These are phyloP conservation scores for Mycena pura DNA, from an alignment of 768 basidiomycete species.

Conservation along the genomic window DNA sequence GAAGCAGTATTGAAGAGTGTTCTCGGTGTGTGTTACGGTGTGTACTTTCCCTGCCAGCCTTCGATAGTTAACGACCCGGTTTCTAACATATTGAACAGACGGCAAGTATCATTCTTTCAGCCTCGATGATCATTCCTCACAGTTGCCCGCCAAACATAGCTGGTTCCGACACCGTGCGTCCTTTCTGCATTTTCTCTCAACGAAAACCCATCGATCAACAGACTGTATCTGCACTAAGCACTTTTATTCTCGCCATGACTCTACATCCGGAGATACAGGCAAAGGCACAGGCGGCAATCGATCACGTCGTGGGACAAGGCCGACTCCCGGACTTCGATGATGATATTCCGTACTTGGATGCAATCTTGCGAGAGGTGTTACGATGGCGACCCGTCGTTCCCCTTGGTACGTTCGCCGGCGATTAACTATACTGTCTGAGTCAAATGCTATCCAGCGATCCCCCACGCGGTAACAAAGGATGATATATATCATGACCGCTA, in stretches of 20 bases:
- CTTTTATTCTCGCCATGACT: constrained; percentile 34
- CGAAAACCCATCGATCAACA: background rate
- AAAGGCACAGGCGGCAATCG: constrained; percentile 35
- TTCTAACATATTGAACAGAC: background rate
- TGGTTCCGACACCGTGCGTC: constrained; percentile 14
- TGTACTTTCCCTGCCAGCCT: background rate
- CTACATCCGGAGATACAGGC: constrained; percentile 31
- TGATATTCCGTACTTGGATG: constrained; percentile 33
- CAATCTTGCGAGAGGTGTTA: constrained; percentile 31
- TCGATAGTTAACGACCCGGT: background rate
- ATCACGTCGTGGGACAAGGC: constrained; percentile 28
- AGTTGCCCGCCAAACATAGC: constrained; percentile 9
- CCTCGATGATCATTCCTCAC: background rate
- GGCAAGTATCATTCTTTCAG: background rate
- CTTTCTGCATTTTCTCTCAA: background rate
- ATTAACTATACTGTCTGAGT: background rate
- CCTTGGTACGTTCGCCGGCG: constrained; percentile 20
- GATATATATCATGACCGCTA: constrained; percentile 6
- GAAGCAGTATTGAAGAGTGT: background rate
- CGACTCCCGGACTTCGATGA: constrained; percentile 36
- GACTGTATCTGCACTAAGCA: constrained; percentile 14
- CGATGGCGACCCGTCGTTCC: constrained; percentile 29
- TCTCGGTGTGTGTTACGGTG: background rate
- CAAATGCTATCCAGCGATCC: background rate
- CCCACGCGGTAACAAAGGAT: constrained; percentile 4